A percentile compares a stretch with the other conserved stretches of the same genome.
Evolutionary conservation across 345 rosid species (phyloP).

Genomic region (Syzygium grande): DNA sequence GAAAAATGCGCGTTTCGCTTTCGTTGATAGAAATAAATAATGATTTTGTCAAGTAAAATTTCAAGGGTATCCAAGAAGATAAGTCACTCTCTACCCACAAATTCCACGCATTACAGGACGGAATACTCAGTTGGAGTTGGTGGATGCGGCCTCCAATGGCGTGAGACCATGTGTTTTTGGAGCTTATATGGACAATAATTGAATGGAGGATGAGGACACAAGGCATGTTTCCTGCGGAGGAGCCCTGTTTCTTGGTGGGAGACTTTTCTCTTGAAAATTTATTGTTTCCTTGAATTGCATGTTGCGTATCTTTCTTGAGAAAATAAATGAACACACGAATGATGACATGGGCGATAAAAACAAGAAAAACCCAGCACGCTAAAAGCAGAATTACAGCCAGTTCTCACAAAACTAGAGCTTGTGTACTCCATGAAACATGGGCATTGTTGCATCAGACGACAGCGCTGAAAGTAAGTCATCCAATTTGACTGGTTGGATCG

Average conservation of each 20-base stretch:
- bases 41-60: background rate
- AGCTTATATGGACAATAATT: background rate
- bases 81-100: background rate
- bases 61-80: background rate
- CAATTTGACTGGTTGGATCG: background rate
- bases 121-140: background rate
- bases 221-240: slow-evolving; percentile 4
- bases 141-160: background rate
- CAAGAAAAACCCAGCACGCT: background rate
- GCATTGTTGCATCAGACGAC: background rate
- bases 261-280: background rate
- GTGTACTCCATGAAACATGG: background rate
- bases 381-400: background rate
- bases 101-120: background rate
- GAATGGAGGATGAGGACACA: background rate
- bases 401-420: background rate
- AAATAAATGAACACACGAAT: background rate
- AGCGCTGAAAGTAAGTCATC: background rate
- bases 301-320: background rate
- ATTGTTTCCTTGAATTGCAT: background rate
- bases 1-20: background rate
- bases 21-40: background rate
- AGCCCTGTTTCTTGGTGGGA: slow-evolving; percentile 4
- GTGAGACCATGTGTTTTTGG: background rate
- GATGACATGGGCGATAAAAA: background rate